These are phyloP conservation scores for Paecilomyces dactylethromorphus DNA, from an alignment of 2,329 filamentous ascomycete genomes.

Conservation along the genomic window DNA sequence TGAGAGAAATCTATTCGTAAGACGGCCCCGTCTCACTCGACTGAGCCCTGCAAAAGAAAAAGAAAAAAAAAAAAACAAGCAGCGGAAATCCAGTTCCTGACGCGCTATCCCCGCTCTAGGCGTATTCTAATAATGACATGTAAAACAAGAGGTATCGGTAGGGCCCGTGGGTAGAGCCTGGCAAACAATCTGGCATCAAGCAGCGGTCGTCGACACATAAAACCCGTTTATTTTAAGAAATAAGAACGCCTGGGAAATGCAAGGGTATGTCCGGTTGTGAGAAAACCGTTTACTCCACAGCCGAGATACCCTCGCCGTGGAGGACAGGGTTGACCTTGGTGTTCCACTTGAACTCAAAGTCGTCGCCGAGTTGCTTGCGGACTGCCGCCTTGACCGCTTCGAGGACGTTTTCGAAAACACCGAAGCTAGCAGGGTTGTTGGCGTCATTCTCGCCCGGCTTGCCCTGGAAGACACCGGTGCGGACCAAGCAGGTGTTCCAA, in stretches of 20 bases:
- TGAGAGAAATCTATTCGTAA: neutral
- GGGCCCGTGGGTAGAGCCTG: neutral
- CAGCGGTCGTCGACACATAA: neutral
- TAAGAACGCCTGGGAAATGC: neutral
- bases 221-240: slow-evolving; percentile 1
- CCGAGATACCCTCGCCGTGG: slow-evolving; percentile 47
- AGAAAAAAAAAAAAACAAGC: neutral
- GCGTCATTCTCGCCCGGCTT: slow-evolving; percentile 60
- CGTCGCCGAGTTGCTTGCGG: slow-evolving; percentile 62
- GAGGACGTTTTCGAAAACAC: slow-evolving; percentile 67
- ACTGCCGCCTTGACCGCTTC: slow-evolving; percentile 64
- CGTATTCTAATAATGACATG: neutral
- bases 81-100: neutral
- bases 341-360: slow-evolving; percentile 69
- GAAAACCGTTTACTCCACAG: slow-evolving; percentile 47
- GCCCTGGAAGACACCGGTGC: slow-evolving; percentile 72
- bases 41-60: neutral
- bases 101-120: neutral
- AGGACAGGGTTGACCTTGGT: slow-evolving; percentile 64
- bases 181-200: neutral
- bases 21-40: neutral
- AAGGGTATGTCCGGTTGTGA: neutral
- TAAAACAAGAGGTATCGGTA: neutral
- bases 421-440: slow-evolving; percentile 70
- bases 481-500: slow-evolving; percentile 74